Evolutionary conservation across 495 filamentous ascomycete species (phyloP).

Genomic region (Penicillium lividum): DNA sequence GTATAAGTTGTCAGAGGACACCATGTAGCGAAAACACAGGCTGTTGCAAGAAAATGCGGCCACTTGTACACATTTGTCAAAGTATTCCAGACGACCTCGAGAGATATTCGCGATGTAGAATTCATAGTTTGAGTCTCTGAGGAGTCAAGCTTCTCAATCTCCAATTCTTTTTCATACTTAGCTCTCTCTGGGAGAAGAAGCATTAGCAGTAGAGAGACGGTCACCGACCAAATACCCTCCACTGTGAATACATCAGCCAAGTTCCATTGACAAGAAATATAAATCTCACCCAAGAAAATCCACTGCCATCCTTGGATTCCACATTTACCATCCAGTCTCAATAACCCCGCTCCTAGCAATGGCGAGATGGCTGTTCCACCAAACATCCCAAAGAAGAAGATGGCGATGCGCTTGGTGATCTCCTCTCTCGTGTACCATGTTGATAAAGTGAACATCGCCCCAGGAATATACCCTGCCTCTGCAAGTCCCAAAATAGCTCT

Average conservation of each 20-base stretch:
- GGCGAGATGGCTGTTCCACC: conserved; percentile 49
- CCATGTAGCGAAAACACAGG: conserved; percentile 38
- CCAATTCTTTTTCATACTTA: neutral
- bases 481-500: conserved; percentile 50
- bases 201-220: conserved; percentile 34
- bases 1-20: conserved; percentile 40
- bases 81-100: conserved; percentile 15
- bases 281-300: conserved; percentile 48
- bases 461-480: conserved; percentile 60
- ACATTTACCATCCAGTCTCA: conserved; percentile 49
- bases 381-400: conserved; percentile 55
- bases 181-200: conserved; percentile 35
- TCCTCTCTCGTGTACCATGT: conserved; percentile 56
- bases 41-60: conserved; percentile 40
- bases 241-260: conserved; percentile 20
- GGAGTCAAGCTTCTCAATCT: neutral
- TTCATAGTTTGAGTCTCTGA: neutral
- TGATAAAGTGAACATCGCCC: conserved; percentile 55
- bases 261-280: neutral
- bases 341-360: conserved; percentile 45
- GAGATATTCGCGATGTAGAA: conserved; percentile 2
- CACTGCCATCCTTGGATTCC: conserved; percentile 58
- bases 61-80: conserved; percentile 29
- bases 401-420: conserved; percentile 49
- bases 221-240: conserved; percentile 45